Evolutionary conservation across 192 early-diverging fungal genomes (phyloP).

Genomic region (Chytriomyces sp.): DNA sequence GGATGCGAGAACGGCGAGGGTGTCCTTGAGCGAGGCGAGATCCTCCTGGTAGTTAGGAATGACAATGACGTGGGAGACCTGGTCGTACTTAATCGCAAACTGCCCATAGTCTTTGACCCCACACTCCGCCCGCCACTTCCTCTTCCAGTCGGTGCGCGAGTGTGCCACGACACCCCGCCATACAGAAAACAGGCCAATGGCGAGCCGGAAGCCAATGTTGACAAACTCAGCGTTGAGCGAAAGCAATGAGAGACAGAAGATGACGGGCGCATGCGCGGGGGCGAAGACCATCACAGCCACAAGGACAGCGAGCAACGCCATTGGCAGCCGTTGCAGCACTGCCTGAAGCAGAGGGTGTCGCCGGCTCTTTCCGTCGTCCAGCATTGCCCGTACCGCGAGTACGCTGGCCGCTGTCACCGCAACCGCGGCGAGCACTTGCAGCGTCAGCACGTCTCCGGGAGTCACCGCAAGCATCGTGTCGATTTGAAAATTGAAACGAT

Average conservation of each 20-base stretch:
- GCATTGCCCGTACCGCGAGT: no score
- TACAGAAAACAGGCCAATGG: neutral
- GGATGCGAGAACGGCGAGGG: conserved; percentile 49
- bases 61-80: conserved; percentile 52
- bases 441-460: no score
- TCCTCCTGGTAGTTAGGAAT: conserved; percentile 64
- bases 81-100: neutral
- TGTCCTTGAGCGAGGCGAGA: conserved; percentile 49
- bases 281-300: neutral
- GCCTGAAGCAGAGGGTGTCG: neutral
- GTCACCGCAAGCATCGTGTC: no score
- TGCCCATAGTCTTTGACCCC: neutral
- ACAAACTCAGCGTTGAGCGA: neutral
- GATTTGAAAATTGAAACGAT: no score
- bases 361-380: neutral
- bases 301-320: neutral
- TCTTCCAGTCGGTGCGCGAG: neutral
- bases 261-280: neutral
- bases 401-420: no score
- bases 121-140: neutral
- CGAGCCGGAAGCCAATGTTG: neutral
- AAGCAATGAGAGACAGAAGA: neutral
- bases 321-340: neutral
- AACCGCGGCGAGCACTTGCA: no score
- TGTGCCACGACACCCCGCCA: neutral